A percentile compares a stretch with the other conserved stretches of the same genome.
These are phyloP conservation scores for Globisporangium yorkense DNA, from an alignment of 352 stramenopile genomes.

Conservation along the genomic window DNA sequence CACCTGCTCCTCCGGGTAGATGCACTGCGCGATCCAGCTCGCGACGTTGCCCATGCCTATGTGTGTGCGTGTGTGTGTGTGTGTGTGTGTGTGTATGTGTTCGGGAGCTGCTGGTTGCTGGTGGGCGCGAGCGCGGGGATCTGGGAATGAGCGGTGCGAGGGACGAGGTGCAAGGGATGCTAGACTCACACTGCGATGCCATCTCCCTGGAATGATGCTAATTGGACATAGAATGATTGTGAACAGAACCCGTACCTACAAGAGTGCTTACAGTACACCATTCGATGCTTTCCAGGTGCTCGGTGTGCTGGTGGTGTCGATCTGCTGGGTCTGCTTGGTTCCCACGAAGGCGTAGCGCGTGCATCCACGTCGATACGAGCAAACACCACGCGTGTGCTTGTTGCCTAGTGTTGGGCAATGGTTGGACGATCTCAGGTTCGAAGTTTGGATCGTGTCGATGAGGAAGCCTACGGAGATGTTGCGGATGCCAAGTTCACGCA, in stretches of 20 bases:
- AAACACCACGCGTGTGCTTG: too few relatives aligned
- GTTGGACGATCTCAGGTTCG: too few relatives aligned
- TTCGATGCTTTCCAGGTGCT: too few relatives aligned
- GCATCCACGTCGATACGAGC: too few relatives aligned
- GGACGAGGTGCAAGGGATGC: background rate
- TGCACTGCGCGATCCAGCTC: constrained; percentile 48
- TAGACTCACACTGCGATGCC: background rate
- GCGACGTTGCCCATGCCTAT: constrained; percentile 34
- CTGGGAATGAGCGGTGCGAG: background rate
- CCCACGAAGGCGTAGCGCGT: too few relatives aligned
- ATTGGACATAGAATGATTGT: constrained; percentile 2
- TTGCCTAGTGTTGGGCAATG: too few relatives aligned
- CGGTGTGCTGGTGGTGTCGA: too few relatives aligned
- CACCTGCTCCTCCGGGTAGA: constrained; percentile 50
- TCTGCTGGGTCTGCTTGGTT: too few relatives aligned
- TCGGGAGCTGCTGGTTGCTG: background rate
- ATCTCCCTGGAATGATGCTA: background rate
- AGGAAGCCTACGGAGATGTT: too few relatives aligned
- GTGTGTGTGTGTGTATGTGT: background rate
- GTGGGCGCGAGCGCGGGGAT: background rate
- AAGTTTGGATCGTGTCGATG: too few relatives aligned
- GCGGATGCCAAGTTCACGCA: too few relatives aligned
- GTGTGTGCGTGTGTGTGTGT: background rate
- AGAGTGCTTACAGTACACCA: too few relatives aligned
- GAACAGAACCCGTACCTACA: background rate